These are phyloP conservation scores for Trichocladium uniseriatum DNA, from an alignment of 495 filamentous ascomycete genomes.

Conservation along the genomic window DNA sequence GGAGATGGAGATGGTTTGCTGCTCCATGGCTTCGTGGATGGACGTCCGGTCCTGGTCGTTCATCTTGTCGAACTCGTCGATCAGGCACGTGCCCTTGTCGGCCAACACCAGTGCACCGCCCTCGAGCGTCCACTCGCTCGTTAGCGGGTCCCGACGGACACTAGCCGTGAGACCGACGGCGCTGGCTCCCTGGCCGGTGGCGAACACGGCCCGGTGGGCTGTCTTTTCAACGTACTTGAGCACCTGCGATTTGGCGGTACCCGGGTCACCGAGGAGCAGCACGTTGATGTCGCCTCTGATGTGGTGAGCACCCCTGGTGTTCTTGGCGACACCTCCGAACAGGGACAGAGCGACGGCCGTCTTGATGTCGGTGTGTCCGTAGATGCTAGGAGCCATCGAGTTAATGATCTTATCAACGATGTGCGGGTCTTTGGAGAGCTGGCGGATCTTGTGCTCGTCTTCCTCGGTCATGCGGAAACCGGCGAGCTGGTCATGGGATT, in stretches of 20 bases:
- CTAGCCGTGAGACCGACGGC: slow-evolving; percentile 97
- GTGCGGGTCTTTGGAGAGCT: slow-evolving; percentile 75
- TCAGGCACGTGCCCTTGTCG: slow-evolving; percentile 90
- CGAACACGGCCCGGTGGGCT: slow-evolving; percentile 94
- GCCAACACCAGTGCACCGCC: slow-evolving; percentile 93
- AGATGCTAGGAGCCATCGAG: slow-evolving; percentile 95
- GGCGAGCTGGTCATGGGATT: slow-evolving; percentile 94
- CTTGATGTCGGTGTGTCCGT: slow-evolving; percentile 95
- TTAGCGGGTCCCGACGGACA: slow-evolving; percentile 92
- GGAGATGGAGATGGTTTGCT: slow-evolving; percentile 99
- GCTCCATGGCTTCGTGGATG: slow-evolving; percentile 99
- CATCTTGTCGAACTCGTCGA: slow-evolving; percentile 99
- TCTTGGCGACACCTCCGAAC: slow-evolving; percentile 92
- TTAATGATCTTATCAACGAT: slow-evolving; percentile 91
- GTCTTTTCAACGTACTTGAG: slow-evolving; percentile 98
- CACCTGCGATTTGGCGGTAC: slow-evolving; percentile 96
- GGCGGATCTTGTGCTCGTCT: slow-evolving; percentile 87
- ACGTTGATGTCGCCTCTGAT: slow-evolving; percentile 99
- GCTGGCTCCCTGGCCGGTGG: slow-evolving; percentile 92
- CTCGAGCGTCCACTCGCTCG: slow-evolving; percentile 95
- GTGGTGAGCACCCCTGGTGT: slow-evolving; percentile 71
- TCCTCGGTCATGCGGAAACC: slow-evolving; percentile 94
- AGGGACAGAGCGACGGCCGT: slow-evolving; percentile 90
- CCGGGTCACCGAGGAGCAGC: slow-evolving; percentile 91
- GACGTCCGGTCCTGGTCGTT: slow-evolving; percentile 97